Base-by-base conservation (phyloP, 768 basidiomycete species). In the Hysterangium stoloniferum region DNA sequence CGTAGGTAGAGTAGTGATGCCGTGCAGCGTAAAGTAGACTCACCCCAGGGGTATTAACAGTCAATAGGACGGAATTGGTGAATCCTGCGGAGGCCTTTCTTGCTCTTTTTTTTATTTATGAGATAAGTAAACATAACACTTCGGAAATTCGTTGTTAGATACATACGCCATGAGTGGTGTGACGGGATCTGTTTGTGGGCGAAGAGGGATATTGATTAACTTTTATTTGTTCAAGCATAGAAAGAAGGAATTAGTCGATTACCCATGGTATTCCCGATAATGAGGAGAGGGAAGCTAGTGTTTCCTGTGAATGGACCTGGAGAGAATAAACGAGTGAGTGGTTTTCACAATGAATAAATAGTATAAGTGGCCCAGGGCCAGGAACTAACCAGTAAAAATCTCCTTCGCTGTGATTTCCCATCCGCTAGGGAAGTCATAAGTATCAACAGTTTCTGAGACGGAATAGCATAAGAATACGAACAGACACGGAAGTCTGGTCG, bases 191-290 rank as follows among this genome's bases (percentile, higher is more conserved):
- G 29, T 20, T 6, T 4, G 17, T 22, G 11, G 13, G 12, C 7
- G 17, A 3, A 41, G 20, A 43, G 24, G 15, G 11, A 22, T 25
- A 25, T 45, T 17, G 17, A 34, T 17, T 9, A 34, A 34, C 17
- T 9, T 9, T 9, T 34, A 34, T 34, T 34, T 34, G 11, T 9
- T 9, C 9, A 9, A 17, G 33, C 33, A 17, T 17, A 34, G 17
- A 41, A 41, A n/a, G n/a, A n/a, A n/a, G n/a, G n/a, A n/a, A n/a
- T n/a, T n/a, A n/a, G n/a, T n/a, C n/a, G n/a, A 11, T 38, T 11
- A 56, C 55, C 55, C 4, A 66, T 67, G 7, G 69, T 71, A 51
- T 73, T 73, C 0, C 71, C 71, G 32, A 73, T 62, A 17, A 71
- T 42, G 0, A 73, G 60, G 11, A 73, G 54, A 0, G 71, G 71